Evolutionary conservation across 1,139 yeast genomes (phyloP), one percentile per base, ranked within the genome.

Genomic region (Suhomyces yuchorum): DNA sequence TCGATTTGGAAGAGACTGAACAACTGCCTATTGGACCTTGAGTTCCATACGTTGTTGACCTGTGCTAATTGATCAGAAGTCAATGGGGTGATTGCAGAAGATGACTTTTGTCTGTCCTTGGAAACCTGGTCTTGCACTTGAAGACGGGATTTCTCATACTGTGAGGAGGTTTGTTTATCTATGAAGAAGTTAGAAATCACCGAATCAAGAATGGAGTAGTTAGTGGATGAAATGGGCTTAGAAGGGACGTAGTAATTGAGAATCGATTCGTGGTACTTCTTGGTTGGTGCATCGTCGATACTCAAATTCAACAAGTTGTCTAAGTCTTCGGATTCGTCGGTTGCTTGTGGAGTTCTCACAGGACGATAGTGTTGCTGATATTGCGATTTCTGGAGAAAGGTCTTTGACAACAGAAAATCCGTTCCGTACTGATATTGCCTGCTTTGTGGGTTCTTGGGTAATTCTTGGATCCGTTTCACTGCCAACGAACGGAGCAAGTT

Each of bases 1-100:
- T 87, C 95, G 30, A 93, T 73, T 37, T 66, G 67, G 52, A 63
- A 75, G 5, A 64, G 63, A 2, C 70, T 62, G 8, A 63, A 61
- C 2, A 71, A 56, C 9, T 60, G 51, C 11, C 52, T 52, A 33
- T 54, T 44, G 3, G 54, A 46, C 36, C 61, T 53, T 1, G 60
- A 44, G 18, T 50, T 40, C 76, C 76, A 71, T 4, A 57, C 47
- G 11, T 53, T 46, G 18, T 54, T 47, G 0, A 75, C 70, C 37
- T 57, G 50, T 1, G 54, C 26, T 9, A 62, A 50, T 52, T 60
- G 63, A 3, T 49, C 42, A 1, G 46, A 14, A n/a, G 23, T 24
- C 24, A 56, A 50, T 1, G 55, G 50, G 1, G 42, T 40, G 22
- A 55, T 45, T 23, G 44, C 47, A 4, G 58, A 53, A 5, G 44